Percentiles rank a stretch among this genome's conserved stretches.
phyloP scores from a whole-genome alignment of 805 yeast species.

The Pichia cabralensis region DNA sequence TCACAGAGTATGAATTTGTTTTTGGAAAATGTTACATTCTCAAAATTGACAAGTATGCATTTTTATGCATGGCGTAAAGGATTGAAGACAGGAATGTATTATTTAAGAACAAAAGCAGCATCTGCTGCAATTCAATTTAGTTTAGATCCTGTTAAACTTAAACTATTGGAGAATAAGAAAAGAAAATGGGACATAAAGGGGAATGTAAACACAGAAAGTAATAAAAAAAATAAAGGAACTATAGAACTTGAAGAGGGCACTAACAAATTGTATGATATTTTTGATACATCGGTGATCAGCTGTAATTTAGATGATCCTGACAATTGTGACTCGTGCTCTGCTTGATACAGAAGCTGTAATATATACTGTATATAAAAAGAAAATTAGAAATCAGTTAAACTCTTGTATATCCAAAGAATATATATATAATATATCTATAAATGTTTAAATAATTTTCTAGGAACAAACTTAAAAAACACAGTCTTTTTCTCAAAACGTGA shows the following conservation, averaged over 20 bases:
- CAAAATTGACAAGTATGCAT: slow-evolving; percentile 95
- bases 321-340: slow-evolving; percentile 34
- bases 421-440: too few relatives aligned
- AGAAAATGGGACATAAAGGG: neutral
- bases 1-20: slow-evolving; percentile 89
- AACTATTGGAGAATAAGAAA: neutral
- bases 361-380: neutral
- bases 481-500: too few relatives aligned
- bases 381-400: too few relatives aligned
- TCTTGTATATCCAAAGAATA: neutral
- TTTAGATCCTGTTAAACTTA: slow-evolving; percentile 44
- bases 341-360: too few relatives aligned
- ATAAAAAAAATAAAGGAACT: neutral
- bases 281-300: slow-evolving; percentile 12
- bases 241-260: neutral
- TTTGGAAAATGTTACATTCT: slow-evolving; percentile 86
- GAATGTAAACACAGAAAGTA: neutral
- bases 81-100: slow-evolving; percentile 97
- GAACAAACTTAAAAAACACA: too few relatives aligned
- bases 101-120: slow-evolving; percentile 95
- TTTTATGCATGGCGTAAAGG: slow-evolving; percentile 99
- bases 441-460: too few relatives aligned
- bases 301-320: slow-evolving; percentile 19
- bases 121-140: slow-evolving; percentile 94
- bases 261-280: slow-evolving; percentile 7